Conservation (phyloP, 2,329 filamentous ascomycete genomes). For the Ophiostoma quercus region DNA sequence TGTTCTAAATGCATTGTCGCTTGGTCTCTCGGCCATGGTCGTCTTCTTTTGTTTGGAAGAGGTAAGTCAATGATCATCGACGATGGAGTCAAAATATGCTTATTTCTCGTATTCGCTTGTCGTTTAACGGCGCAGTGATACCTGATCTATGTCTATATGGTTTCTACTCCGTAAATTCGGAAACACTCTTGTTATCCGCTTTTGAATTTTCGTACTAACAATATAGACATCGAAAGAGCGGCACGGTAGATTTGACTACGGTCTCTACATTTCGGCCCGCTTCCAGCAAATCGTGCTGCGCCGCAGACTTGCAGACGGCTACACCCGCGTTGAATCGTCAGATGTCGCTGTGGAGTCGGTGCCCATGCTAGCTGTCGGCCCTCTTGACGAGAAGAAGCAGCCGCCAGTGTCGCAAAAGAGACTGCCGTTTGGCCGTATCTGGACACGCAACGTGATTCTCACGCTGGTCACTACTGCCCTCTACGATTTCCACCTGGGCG, state of each 20-base stretch:
- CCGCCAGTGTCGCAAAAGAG: neutral
- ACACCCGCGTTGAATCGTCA: constrained; percentile 6
- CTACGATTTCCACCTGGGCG: constrained; percentile 64
- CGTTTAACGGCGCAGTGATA: neutral
- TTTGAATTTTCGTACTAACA: neutral
- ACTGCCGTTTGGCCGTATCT: constrained; percentile 41
- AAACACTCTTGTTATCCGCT: neutral
- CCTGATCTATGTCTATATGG: neutral
- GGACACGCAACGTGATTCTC: constrained; percentile 46
- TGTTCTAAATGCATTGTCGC: constrained; percentile 48
- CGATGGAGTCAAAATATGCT: neutral
- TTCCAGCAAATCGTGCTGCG: constrained; percentile 6
- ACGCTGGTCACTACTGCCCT: constrained; percentile 60
- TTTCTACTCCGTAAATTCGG: neutral
- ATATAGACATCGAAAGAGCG: constrained; percentile 44
- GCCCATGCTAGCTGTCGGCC: neutral
- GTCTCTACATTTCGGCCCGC: constrained; percentile 34
- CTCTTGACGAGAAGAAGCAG: neutral
- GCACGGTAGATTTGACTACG: constrained; percentile 43
- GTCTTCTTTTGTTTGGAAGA: constrained; percentile 64
- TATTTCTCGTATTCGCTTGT: neutral
- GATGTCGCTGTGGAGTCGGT: constrained; percentile 8
- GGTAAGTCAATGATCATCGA: constrained; percentile 35
- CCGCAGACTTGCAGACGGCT: neutral
- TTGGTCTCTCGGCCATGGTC: constrained; percentile 49